Conservation (phyloP, 805 yeast species). For the Schwanniomyces polymorphus region DNA sequence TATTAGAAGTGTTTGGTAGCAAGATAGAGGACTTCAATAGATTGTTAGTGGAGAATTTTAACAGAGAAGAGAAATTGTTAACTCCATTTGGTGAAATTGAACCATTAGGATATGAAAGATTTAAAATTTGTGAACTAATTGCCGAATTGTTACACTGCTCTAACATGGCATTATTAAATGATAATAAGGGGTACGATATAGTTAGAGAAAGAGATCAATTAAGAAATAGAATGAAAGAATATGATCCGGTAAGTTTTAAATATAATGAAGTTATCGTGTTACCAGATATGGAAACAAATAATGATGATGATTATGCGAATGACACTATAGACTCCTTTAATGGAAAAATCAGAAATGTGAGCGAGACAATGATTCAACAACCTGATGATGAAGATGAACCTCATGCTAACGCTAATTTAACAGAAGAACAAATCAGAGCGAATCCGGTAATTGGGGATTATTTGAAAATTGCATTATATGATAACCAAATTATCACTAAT, state of each 20-base stretch:
- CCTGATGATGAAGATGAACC: conserved; percentile 39
- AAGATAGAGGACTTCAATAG: conserved; percentile 37
- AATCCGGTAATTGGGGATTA: conserved; percentile 46
- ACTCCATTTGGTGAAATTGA: conserved; percentile 39
- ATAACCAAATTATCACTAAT: conserved; percentile 43
- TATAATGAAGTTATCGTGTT: conserved; percentile 44
- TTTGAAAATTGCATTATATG: conserved; percentile 41
- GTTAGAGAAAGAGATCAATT: conserved; percentile 39
- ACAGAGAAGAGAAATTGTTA: conserved; percentile 13
- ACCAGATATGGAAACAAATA: conserved; percentile 16
- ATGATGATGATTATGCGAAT: conserved; percentile 14
- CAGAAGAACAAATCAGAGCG: conserved; percentile 43
- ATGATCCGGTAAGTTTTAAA: conserved; percentile 45
- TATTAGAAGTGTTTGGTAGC: conserved; percentile 39
- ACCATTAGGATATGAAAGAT: conserved; percentile 47
- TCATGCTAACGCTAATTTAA: conserved; percentile 43
- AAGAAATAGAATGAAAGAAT: conserved; percentile 38
- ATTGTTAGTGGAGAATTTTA: conserved; percentile 26
- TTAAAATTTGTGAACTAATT: conserved; percentile 46
- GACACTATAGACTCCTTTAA: conserved; percentile 40
- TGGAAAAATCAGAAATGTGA: conserved; percentile 19
- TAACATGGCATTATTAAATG: conserved; percentile 46
- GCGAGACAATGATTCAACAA: conserved; percentile 20
- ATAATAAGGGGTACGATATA: conserved; percentile 43
- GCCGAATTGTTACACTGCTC: conserved; percentile 49